Base-by-base conservation (phyloP, 306 rosid genomes). In the Morella rubra region DNA sequence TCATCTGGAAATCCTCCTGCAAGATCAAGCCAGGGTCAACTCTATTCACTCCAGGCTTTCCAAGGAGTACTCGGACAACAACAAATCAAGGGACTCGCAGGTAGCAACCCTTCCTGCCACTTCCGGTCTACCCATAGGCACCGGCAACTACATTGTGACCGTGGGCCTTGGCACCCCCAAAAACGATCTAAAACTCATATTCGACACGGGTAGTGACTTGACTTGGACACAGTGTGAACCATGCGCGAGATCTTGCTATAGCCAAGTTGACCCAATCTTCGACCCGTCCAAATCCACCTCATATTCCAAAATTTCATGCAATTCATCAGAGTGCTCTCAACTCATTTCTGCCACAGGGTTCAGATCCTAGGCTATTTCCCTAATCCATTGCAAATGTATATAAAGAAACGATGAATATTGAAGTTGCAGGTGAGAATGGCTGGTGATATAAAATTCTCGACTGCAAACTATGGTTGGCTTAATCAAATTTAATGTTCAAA, bases 141-240 rank as follows among this genome's bases (percentile, higher is more conserved):
- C 91, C 0, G 93, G 80, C 1, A 87, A 89, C 42, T 93, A 93
- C 78, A 77, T 87, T 9, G 96, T 93, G 42, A 87, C 79, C 0
- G 80, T 93, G 11, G 96, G 88, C 0, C 61, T 93, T 6, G 98
- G 98, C 0, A 83, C 89, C 6, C 98, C 98, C 0, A 82, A 79
- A 51, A 87, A 44, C 7, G 75, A 82, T 8, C 50, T 90, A 8
- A 84, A 93, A 0, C 93, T 93, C 4, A 42, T 76, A 16, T 90
- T 93, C 70, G 96, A 93, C 55, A 90, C 96, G 0, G 94, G 90
- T 0, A 90, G 97, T 60, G 92, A 86, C 45, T 83, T 90, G 11
- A 87, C 96, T 20, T 92, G 97, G 97, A 89, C 94, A 51, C 98
- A 93, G 53, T 93, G 98, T 19, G 0, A 81, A 55, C 98, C 98